Evolutionary conservation across 345 rosid genomes (phyloP).

Genomic region (Sisymbrium irio): DNA sequence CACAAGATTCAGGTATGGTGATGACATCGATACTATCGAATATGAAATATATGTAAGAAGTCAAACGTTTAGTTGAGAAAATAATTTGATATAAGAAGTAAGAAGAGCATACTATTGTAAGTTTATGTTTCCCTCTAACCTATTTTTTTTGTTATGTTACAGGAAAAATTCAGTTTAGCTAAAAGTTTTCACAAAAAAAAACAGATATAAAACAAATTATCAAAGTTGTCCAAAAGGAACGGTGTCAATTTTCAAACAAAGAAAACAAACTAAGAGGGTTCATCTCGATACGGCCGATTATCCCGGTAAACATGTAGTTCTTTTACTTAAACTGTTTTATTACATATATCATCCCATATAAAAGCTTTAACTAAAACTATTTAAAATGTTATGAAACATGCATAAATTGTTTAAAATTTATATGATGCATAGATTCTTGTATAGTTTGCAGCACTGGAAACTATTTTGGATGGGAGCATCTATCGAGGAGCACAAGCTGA

Average conservation of each 20-base stretch:
- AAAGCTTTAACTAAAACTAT: not conserved
- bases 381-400: not conserved
- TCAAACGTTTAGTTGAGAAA: no score
- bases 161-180: not conserved
- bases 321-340: not conserved
- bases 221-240: constrained; percentile 23
- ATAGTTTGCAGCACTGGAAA: constrained; percentile 18
- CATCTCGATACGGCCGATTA: not conserved
- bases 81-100: not conserved
- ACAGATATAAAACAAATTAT: not conserved
- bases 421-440: not conserved
- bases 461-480: not conserved
- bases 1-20: constrained; percentile 18
- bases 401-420: not conserved
- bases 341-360: not conserved
- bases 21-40: not conserved
- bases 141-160: no score
- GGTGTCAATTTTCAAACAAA: constrained; percentile 6
- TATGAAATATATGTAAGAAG: not conserved
- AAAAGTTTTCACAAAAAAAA: not conserved
- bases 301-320: constrained; percentile 4
- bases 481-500: constrained; percentile 21
- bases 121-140: no score
- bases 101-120: not conserved
- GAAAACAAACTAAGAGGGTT: not conserved